Percentiles rank a stretch among this genome's conserved stretches.
Conservation (phyloP, 257 asterid species). For the Prunella vulgaris region DNA sequence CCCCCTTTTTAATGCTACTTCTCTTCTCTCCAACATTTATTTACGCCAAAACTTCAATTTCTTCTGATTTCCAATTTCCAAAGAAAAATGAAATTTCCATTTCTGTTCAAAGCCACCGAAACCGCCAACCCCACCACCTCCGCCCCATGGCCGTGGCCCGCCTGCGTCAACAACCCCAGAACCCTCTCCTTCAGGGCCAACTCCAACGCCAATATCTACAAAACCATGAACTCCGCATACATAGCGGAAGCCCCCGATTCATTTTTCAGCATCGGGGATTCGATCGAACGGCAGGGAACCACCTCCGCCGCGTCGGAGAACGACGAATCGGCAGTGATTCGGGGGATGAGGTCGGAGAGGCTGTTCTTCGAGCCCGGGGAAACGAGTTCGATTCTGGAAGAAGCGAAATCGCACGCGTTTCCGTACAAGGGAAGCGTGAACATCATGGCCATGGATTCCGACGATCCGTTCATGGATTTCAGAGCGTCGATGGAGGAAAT, state of each 20-base stretch:
- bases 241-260: slow-evolving; percentile 22
- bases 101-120: slow-evolving; percentile 33
- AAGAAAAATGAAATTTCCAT: slow-evolving; percentile 41
- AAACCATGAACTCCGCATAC: slow-evolving; percentile 34
- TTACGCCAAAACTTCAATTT: no score
- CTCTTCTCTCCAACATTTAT: no score
- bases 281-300: not conserved
- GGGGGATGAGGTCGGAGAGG: slow-evolving; percentile 40
- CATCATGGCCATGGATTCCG: slow-evolving; percentile 31
- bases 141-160: slow-evolving; percentile 44
- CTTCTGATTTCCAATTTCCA: not conserved
- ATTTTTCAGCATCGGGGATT: slow-evolving; percentile 17
- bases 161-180: slow-evolving; percentile 35
- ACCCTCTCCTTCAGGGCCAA: slow-evolving; percentile 48
- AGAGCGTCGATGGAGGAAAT: slow-evolving; percentile 59
- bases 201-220: slow-evolving; percentile 20
- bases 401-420: slow-evolving; percentile 9
- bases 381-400: slow-evolving; percentile 47
- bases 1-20: no score
- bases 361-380: slow-evolving; percentile 50
- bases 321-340: slow-evolving; percentile 34
- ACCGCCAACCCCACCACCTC: slow-evolving; percentile 20
- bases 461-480: slow-evolving; percentile 46
- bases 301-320: no score
- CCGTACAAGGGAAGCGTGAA: slow-evolving; percentile 28